Evolutionary conservation across 306 rosid species (phyloP).

Genomic region (Betula pendula): DNA sequence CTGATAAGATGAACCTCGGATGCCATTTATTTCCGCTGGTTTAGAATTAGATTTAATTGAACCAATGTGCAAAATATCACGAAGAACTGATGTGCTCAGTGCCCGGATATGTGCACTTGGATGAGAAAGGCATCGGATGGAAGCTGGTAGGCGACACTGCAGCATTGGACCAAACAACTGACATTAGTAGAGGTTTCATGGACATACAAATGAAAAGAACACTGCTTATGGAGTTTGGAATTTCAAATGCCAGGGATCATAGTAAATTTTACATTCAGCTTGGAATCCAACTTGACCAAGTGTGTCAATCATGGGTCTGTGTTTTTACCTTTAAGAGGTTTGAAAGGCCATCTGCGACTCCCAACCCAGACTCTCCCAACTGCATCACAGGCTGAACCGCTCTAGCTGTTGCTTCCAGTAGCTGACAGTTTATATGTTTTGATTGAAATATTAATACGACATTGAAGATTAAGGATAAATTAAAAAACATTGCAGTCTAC

Average conservation of each 20-base stretch:
- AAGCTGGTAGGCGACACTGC: slow-evolving; percentile 92
- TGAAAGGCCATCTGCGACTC: slow-evolving; percentile 93
- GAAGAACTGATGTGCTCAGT: slow-evolving; percentile 86
- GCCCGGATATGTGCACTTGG: slow-evolving; percentile 91
- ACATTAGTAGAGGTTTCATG: slow-evolving; percentile 5
- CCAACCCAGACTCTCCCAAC: slow-evolving; percentile 88
- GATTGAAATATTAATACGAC: slow-evolving; percentile 10
- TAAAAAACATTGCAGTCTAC: not conserved
- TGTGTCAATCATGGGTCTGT: not conserved
- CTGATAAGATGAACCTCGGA: slow-evolving; percentile 44
- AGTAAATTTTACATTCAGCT: slow-evolving; percentile 7
- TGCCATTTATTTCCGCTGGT: slow-evolving; percentile 47
- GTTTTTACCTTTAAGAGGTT: slow-evolving; percentile 79
- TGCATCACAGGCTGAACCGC: slow-evolving; percentile 80
- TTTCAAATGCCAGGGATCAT: not conserved
- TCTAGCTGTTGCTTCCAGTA: slow-evolving; percentile 91
- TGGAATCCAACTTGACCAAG: not conserved
- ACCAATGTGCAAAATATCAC: slow-evolving; percentile 70
- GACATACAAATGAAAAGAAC: not conserved
- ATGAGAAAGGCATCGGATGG: slow-evolving; percentile 80
- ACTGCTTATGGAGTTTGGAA: not conserved
- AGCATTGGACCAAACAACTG: slow-evolving; percentile 22
- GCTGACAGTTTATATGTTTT: slow-evolving; percentile 45
- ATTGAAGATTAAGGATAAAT: slow-evolving; percentile 7
- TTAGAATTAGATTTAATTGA: slow-evolving; percentile 51